Percentiles rank a stretch among this genome's conserved stretches.
phyloP scores from a whole-genome alignment of 305 asterid genomes.

The Solanum hybrid region DNA sequence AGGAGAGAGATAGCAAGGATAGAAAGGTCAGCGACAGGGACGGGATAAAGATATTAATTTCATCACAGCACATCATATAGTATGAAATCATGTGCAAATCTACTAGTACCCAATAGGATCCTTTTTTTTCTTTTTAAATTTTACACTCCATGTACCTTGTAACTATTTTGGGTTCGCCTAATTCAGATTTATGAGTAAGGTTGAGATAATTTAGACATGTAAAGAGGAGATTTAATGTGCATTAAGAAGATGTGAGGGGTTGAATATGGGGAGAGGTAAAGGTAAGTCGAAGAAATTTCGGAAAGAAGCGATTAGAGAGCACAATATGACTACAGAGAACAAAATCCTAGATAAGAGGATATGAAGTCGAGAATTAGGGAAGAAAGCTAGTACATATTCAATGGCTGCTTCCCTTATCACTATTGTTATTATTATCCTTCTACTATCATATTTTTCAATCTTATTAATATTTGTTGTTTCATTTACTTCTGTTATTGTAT shows the following conservation, averaged over 20 bases:
- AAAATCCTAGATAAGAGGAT: not conserved
- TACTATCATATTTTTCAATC: not conserved
- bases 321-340: not conserved
- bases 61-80: slow-evolving; percentile 5
- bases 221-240: not conserved
- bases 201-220: not conserved
- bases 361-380: not conserved
- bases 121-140: not conserved
- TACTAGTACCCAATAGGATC: not conserved
- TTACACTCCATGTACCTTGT: not conserved
- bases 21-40: slow-evolving; percentile 51
- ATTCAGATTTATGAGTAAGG: not conserved
- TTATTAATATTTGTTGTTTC: not conserved
- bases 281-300: not conserved
- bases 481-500: not conserved
- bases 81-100: slow-evolving; percentile 2
- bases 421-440: not conserved
- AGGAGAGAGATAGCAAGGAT: slow-evolving; percentile 16
- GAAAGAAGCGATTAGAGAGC: accelerated
- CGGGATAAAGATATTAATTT: slow-evolving; percentile 34
- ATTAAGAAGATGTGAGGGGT: not conserved
- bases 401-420: not conserved
- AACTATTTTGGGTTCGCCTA: accelerated
- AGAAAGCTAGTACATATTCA: not conserved
- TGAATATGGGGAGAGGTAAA: not conserved